Percentiles rank a stretch among this genome's conserved stretches.
Evolutionary conservation across 306 rosid species (phyloP).

Genomic region (Canavalia ensiformis): DNA sequence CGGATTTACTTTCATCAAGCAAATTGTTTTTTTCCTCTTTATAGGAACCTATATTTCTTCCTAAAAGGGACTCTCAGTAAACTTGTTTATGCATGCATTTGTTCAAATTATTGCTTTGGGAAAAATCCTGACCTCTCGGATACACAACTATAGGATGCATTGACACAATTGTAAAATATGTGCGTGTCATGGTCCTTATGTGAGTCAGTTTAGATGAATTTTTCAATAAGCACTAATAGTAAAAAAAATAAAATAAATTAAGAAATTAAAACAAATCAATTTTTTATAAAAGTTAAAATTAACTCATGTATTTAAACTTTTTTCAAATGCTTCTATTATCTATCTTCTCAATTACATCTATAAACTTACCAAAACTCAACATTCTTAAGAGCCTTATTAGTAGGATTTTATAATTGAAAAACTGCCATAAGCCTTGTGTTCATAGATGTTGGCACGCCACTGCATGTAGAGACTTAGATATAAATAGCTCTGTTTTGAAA

Average conservation of each 20-base stretch:
- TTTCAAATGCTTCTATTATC: too few species aligned
- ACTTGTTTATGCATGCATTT: conserved; percentile 25
- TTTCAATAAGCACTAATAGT: too few species aligned
- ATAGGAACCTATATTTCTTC: neutral
- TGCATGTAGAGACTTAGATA: neutral
- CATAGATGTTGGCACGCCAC: too few species aligned
- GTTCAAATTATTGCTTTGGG: too few species aligned
- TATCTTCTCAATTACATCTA: neutral
- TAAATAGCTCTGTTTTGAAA: neutral
- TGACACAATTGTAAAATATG: neutral
- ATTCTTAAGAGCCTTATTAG: neutral
- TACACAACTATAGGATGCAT: too few species aligned
- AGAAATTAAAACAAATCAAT: too few species aligned
- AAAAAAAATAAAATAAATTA: too few species aligned
- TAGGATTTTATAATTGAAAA: neutral
- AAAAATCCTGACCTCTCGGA: too few species aligned
- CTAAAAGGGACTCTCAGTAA: neutral
- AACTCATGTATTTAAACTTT: too few species aligned
- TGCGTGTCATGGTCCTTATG: neutral
- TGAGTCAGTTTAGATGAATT: too few species aligned
- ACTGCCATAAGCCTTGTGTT: neutral
- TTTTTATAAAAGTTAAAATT: too few species aligned
- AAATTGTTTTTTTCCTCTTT: conserved; percentile 2
- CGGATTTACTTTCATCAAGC: neutral
- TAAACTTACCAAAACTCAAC: neutral